Evolutionary conservation across 306 rosid genomes (phyloP).

Genomic region (Vigna angularis): DNA sequence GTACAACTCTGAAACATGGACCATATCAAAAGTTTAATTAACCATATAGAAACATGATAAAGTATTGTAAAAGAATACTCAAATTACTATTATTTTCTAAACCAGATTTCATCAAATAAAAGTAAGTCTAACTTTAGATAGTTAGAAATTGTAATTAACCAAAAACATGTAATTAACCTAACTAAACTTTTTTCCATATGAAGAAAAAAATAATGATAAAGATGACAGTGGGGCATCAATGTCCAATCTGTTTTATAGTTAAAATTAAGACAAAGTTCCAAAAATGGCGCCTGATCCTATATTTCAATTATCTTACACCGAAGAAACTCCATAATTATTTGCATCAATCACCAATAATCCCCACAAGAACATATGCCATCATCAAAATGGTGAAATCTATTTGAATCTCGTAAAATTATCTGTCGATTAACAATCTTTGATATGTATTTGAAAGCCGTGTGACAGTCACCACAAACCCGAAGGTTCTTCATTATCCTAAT

Average conservation of each 20-base stretch:
- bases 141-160: too few relatives aligned
- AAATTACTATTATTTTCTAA: too few relatives aligned
- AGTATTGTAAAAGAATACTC: too few relatives aligned
- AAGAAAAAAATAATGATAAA: not conserved
- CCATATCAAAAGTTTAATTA: too few relatives aligned
- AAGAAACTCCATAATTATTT: conserved; percentile 26
- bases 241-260: not conserved
- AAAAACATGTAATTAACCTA: not conserved
- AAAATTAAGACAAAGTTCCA: not conserved
- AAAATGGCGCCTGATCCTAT: not conserved
- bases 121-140: too few relatives aligned
- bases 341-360: conserved; percentile 73
- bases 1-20: too few relatives aligned
- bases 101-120: too few relatives aligned
- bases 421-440: conserved; percentile 75
- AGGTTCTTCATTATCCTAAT: conserved; percentile 93
- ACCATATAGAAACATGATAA: too few relatives aligned
- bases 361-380: conserved; percentile 85
- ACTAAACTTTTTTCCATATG: not conserved
- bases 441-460: conserved; percentile 82
- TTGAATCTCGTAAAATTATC: conserved; percentile 80
- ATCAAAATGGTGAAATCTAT: conserved; percentile 85
- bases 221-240: not conserved
- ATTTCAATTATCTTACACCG: not conserved
- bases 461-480: conserved; percentile 94